Conservation (phyloP, 1,284 basidiomycete species). For the Fomes fomentarius region DNA sequence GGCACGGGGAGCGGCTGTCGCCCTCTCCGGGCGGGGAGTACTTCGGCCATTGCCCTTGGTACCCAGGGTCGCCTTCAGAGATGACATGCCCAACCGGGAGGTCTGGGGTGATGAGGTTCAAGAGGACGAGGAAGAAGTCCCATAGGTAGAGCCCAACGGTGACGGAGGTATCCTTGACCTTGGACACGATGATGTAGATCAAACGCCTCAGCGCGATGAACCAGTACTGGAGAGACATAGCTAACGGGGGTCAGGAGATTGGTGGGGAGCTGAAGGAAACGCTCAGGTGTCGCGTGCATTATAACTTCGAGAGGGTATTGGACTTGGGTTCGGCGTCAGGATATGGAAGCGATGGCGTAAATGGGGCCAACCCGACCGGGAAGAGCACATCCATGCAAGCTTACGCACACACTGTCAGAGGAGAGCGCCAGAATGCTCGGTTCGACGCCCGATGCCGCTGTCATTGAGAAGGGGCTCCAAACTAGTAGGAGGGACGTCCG, state of each 20-base stretch:
- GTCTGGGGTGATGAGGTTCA: conserved; percentile 57
- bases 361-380: background rate
- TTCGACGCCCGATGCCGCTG: too few species aligned
- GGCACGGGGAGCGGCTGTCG: conserved; percentile 70
- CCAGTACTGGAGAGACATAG: conserved; percentile 6
- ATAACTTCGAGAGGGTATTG: too few species aligned
- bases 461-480: too few species aligned
- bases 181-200: conserved; percentile 14
- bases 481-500: too few species aligned
- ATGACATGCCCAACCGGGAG: conserved; percentile 55
- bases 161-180: conserved; percentile 9
- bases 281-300: too few species aligned
- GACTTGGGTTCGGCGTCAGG: too few species aligned
- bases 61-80: conserved; percentile 56
- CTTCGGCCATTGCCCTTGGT: conserved; percentile 68
- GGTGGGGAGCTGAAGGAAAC: too few species aligned
- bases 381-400: background rate
- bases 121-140: conserved; percentile 53
- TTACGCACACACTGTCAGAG: background rate
- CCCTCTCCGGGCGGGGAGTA: conserved; percentile 55
- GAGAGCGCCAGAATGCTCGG: too few species aligned
- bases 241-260: too few species aligned
- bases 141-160: conserved; percentile 21
- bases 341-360: background rate
- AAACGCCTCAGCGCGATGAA: conserved; percentile 21